Base-by-base conservation (phyloP, 371 early-diverging fungal genomes). In the Mortierella sp. region DNA sequence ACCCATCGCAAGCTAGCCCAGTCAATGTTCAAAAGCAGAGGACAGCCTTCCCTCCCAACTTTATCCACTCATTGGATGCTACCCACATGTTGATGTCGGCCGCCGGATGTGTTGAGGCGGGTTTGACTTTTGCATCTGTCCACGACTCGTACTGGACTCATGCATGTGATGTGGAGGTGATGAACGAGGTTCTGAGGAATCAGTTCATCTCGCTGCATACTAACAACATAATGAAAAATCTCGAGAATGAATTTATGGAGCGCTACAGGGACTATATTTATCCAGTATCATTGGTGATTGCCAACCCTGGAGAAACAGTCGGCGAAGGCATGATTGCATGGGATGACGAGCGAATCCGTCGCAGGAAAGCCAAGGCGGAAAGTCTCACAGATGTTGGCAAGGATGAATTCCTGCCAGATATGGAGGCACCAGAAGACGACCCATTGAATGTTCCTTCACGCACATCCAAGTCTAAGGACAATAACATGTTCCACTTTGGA, bases 101-200 rank as follows among this genome's bases (percentile, higher is more conserved):
- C 19, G 87, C 96, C 17, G 92, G 91, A 47, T 98, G 97, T 84
- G 89, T 95, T 43, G 84, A 87, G 49, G 87, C 89, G 29, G 93
- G 92, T 13, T 77, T 98, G 76, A 85, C 90, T 1, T 99, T 98
- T 88, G 97, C 98, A 0, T 90, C 97, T 6, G 99, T 99, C 23
- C 99, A 99, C 85, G 99, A 99, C 84, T 95, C 95, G 76, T 99
- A 96, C 85, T 99, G 99, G 99, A 97, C 98, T 0, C 99, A 99
- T 72, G 96, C 98, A 0, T 91, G 91, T 74, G 96, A 96, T 84
- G 93, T 97, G 0, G 94, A 96, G 79, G 78, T 64, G 31, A 96
- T 99, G 97, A 93, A 93, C 81, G 80, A 77, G 62, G 89, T 96
- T 15, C 85, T 99, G 51, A 93, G 98, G 55, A 94, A 97, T 56